Evolutionary conservation across 306 rosid genomes (phyloP), one percentile per base, ranked within the genome.

Genomic region (cucumber (Cucumis sativus)): DNA sequence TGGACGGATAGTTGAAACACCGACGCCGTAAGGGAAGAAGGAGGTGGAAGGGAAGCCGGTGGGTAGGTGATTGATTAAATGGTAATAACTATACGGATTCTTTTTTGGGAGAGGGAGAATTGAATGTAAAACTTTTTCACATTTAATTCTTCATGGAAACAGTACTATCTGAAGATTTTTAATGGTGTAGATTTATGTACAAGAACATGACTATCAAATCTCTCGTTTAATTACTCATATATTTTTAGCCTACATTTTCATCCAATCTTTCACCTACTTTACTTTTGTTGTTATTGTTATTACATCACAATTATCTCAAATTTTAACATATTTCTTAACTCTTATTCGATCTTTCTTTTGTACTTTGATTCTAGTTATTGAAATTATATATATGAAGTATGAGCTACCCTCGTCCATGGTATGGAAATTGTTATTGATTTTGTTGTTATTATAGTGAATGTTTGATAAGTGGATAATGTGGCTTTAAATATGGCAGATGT

Each of bases 1-100:
- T 81, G 95, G 92, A 28, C 18, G 54, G 57, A 20, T 70, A 3
- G 8, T 43, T 11, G 41, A 9, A 21, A 58, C 57, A 16, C 45
- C 70, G 45, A 23, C 16, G 77, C 65, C 65, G 37, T 15, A n/a
- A 28, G 41, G 0, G 1, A 6, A 21, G 66, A 12, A 13, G 67
- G 2, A 8, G 61, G 59, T 47, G 57, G 39, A 3, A 35, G 57
- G 57, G 39, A 3, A 35, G 57, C 20, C 43, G 57, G 41, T 20
- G 55, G 74, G 40, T 70, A 70, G 76, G 40, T 70, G 55, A 21
- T 70, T 49, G 16, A 47, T 47, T 23, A 47, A 69, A 70, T 70
- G 18, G 76, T 23, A 70, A 70, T 70, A 70, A 70, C 58, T 21
- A 47, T 70, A 47, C 40, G 18, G 76, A 70, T 33, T 33, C 4